Base-by-base conservation (phyloP, 257 asterid species). In the Linaria vulgaris region DNA sequence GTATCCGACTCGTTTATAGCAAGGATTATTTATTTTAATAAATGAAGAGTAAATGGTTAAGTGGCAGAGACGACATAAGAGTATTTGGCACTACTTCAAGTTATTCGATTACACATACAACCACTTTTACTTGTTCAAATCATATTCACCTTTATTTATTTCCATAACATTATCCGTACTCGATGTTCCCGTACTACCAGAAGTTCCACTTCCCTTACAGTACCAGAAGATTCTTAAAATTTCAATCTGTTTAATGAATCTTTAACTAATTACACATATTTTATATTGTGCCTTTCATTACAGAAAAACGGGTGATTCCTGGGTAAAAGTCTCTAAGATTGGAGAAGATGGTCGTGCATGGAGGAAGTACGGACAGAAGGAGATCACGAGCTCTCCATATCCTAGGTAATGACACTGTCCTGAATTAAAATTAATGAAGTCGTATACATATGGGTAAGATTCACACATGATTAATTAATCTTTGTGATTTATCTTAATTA, bases 311-410 rank as follows among this genome's bases (percentile, higher is more conserved):
- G 22, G 34, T 9, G 65, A 56, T 31, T 67, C 71, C 27, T 45
- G 72, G 65, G 56, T 47, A 56, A 30, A 3, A 31, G 22, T 56
- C 13, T 44, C 65, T 30, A 31, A 60, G 9, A 46, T 58, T 0
- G 25, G 12, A 13, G 70, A n/a, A n/a, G n/a, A n/a, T n/a, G n/a
- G n/a, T n/a, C n/a, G n/a, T n/a, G n/a, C n/a, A n/a, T n/a, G n/a
- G 75, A 71, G 70, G 41, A 71, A 71, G 66, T 71, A 71, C 19
- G 75, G 75, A 9, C 75, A 71, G 49, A 71, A 71, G 43, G 39
- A 55, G 19, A 71, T 71, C 27, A 44, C 56, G 9, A 39, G 30
- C 54, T 34, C 62, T 17, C 4, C 24, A 24, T 30, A 34, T 50
- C 70, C 75, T 11, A 64, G 75, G 75, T 71, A 70, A 25, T 41